Percentiles rank a stretch among this genome's conserved stretches.
Conservation (phyloP, 441 rosid genomes). For the Erysimum cheiri region DNA sequence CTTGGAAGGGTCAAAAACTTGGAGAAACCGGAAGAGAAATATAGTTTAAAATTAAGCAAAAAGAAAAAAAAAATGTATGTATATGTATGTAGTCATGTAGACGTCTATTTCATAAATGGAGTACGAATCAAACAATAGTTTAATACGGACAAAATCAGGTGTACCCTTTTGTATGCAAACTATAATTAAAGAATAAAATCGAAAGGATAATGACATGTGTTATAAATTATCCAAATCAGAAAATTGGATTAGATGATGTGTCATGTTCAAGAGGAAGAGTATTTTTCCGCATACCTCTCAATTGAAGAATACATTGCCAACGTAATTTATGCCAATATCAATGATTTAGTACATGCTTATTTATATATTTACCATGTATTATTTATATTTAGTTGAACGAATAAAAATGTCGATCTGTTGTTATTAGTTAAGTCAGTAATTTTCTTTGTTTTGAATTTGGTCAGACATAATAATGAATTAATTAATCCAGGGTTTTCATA, state of each 20-base stretch:
- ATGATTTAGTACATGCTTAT: constrained; percentile 5
- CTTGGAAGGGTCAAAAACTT: constrained; percentile 35
- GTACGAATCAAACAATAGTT: constrained; percentile 40
- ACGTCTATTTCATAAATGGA: constrained; percentile 43
- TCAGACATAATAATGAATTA: not conserved
- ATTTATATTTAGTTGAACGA: not conserved
- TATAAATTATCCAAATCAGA: constrained; percentile 20
- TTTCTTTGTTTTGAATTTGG: no score
- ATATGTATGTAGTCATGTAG: constrained; percentile 25
- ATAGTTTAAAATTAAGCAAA: constrained; percentile 2
- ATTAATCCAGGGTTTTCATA: not conserved
- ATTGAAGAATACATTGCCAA: constrained; percentile 5
- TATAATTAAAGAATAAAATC: constrained; percentile 9
- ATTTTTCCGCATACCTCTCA: constrained; percentile 21
- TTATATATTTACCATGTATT: not conserved
- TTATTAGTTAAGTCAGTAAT: not conserved
- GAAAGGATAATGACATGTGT: constrained; percentile 25
- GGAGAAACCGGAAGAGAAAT: constrained; percentile 23
- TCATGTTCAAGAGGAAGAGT: constrained; percentile 38
- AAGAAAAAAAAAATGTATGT: not conserved
- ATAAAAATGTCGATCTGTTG: not conserved
- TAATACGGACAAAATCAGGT: constrained; percentile 46
- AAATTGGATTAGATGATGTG: constrained; percentile 38
- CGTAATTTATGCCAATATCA: constrained; percentile 14
- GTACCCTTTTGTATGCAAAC: constrained; percentile 37